phyloP scores from a whole-genome alignment of 352 stramenopile genomes.

The Phytopythium mirpurense region DNA sequence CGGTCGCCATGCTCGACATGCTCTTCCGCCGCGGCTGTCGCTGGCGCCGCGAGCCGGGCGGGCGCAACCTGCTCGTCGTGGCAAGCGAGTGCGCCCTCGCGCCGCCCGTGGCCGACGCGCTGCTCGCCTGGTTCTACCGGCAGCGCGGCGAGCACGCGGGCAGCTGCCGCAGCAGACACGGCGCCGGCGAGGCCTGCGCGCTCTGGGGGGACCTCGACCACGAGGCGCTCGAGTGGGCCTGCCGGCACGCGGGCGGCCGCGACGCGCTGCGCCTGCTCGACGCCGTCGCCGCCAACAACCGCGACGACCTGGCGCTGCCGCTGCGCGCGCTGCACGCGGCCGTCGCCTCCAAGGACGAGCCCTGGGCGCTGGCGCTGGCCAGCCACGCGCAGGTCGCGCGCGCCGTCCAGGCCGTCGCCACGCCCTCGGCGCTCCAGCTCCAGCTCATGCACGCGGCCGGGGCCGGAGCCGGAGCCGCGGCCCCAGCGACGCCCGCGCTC shows the following conservation, averaged over 20 bases:
- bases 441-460: too few relatives aligned
- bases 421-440: background rate
- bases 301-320: background rate
- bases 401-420: background rate
- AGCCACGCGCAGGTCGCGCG: background rate
- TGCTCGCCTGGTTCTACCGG: slow-evolving; percentile 7
- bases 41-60: background rate
- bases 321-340: slow-evolving; percentile 1
- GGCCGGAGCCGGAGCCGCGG: background rate
- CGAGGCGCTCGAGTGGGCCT: slow-evolving; percentile 4
- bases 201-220: background rate
- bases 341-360: slow-evolving; percentile 1
- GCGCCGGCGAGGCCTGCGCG: background rate
- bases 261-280: background rate
- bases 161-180: background rate
- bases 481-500: background rate
- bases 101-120: background rate
- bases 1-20: slow-evolving; percentile 5
- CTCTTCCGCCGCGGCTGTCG: background rate
- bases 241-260: background rate
- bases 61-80: background rate
- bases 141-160: slow-evolving; percentile 1
- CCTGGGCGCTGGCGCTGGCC: background rate
- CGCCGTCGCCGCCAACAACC: background rate
- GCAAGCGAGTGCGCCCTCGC: background rate